Base-by-base conservation (phyloP, 305 asterid species). In the Stenogyne calaminthoides region DNA sequence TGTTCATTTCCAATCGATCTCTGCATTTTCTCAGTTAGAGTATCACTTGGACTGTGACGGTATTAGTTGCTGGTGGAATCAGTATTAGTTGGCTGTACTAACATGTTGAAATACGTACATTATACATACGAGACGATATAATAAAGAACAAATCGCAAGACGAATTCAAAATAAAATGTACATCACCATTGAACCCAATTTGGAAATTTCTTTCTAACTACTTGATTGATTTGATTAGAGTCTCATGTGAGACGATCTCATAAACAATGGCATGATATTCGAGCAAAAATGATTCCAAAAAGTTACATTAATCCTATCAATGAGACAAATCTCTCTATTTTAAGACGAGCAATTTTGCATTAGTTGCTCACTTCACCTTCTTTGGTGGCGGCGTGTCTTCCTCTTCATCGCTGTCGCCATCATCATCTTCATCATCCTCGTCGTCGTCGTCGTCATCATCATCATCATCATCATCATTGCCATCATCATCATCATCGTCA, bases 401-500 rank as follows among this genome's bases (percentile, higher is more conserved):
- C 25, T 82, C 86, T 2, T 81, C 80, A n/a, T 77, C 82, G 0
- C n/a, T n/a, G n/a, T 69, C 80, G 0, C 77, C 83, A 0, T 76
- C 87, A 0, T 73, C 74, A 0, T 72, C 84, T 0, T 67, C 76
- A 0, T 68, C 72, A 0, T 72, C 83, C 0, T 78, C 78, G 0
- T 62, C 84, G 0, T 64, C n/a, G n/a, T n/a, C n/a, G n/a, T n/a
- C n/a, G n/a, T n/a, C n/a, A n/a, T n/a, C n/a, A n/a, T n/a, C n/a
- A n/a, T n/a, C 81, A 0, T 82, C 83, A 0, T 73, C 58, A 0
- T 16, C 25, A 0, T 51, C n/a, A n/a, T n/a, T n/a, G n/a, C n/a
- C n/a, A n/a, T n/a, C 82, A 2, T 81, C 82, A 1, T 77, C 80
- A 0, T 77, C 80, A 0, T 80, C 90, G 1, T 84, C 91, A 19